These are phyloP conservation scores for Pichia ethanolica DNA, from an alignment of 805 yeast genomes.

Conservation along the genomic window DNA sequence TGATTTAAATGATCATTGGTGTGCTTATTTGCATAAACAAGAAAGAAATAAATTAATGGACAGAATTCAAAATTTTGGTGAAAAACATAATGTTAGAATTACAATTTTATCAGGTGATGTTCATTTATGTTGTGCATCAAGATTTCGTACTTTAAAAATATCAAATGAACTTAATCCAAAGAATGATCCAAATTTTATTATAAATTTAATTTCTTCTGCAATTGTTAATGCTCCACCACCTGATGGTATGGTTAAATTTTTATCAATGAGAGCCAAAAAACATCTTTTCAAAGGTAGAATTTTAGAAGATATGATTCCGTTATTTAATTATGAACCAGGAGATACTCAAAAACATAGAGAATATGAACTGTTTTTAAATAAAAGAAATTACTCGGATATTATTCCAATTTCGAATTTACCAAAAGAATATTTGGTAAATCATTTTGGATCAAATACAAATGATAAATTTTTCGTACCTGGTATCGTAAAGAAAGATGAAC, in stretches of 20 bases:
- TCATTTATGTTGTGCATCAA: constrained; percentile 78
- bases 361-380: constrained; percentile 48
- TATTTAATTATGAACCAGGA: constrained; percentile 56
- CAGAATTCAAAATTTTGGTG: constrained; percentile 58
- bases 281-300: constrained; percentile 59
- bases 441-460: constrained; percentile 21
- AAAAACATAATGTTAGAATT: constrained; percentile 56
- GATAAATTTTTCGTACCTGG: constrained; percentile 9
- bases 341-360: constrained; percentile 32
- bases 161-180: constrained; percentile 45
- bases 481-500: constrained; percentile 19
- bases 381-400: constrained; percentile 67
- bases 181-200: constrained; percentile 65
- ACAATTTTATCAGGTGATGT: constrained; percentile 92
- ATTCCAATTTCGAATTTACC: constrained; percentile 40
- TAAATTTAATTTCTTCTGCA: constrained; percentile 85
- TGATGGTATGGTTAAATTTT: constrained; percentile 66
- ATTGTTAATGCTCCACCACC: constrained; percentile 93
- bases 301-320: constrained; percentile 69
- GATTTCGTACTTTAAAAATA: constrained; percentile 53
- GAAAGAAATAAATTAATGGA: constrained; percentile 72
- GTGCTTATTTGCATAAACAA: constrained; percentile 74
- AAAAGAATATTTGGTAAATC: constrained; percentile 1
- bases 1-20: constrained; percentile 96
- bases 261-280: constrained; percentile 57